Percentiles rank a stretch among this genome's conserved stretches.
Conservation (phyloP, 2,329 filamentous ascomycete species). For the Lojkania enalia region DNA sequence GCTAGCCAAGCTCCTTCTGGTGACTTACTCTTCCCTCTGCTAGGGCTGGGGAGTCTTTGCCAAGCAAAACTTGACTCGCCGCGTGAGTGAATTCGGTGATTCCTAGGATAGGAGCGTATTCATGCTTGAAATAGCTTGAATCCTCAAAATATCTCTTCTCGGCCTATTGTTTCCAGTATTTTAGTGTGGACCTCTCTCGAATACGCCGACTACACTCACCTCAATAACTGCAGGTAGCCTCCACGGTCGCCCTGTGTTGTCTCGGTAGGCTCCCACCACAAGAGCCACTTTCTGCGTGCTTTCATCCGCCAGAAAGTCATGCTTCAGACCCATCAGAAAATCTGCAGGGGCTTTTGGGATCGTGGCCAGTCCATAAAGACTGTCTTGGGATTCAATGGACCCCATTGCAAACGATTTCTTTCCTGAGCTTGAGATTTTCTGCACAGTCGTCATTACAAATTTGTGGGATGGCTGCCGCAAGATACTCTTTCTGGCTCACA, state of each 20-base stretch:
- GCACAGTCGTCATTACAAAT: not conserved
- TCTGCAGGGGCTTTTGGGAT: slow-evolving; percentile 2
- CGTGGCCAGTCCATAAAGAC: slow-evolving; percentile 1
- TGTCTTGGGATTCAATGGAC: not conserved
- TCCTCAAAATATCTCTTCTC: slow-evolving; percentile 8
- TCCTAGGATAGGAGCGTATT: slow-evolving; percentile 29
- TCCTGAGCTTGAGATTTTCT: not conserved
- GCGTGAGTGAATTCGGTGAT: slow-evolving; percentile 22
- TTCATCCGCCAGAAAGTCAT: slow-evolving; percentile 12
- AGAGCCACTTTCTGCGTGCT: slow-evolving; percentile 45
- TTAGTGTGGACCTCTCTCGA: not conserved
- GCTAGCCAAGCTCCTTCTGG: slow-evolving; percentile 13
- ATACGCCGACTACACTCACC: slow-evolving; percentile 18
- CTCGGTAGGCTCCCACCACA: slow-evolving; percentile 47
- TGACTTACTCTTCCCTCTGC: slow-evolving; percentile 6
- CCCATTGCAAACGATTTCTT: not conserved
- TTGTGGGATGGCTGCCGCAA: not conserved
- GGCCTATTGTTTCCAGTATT: slow-evolving; percentile 10
- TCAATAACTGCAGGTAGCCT: slow-evolving; percentile 42
- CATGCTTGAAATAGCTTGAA: slow-evolving; percentile 18
- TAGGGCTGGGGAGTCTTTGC: slow-evolving; percentile 10
- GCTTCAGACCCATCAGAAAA: slow-evolving; percentile 6
- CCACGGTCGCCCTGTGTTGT: slow-evolving; percentile 45
- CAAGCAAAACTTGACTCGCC: slow-evolving; percentile 33
- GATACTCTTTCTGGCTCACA: not conserved